phyloP scores from a whole-genome alignment of 2,329 filamentous ascomycete genomes.

The Alternaria brassicicola region DNA sequence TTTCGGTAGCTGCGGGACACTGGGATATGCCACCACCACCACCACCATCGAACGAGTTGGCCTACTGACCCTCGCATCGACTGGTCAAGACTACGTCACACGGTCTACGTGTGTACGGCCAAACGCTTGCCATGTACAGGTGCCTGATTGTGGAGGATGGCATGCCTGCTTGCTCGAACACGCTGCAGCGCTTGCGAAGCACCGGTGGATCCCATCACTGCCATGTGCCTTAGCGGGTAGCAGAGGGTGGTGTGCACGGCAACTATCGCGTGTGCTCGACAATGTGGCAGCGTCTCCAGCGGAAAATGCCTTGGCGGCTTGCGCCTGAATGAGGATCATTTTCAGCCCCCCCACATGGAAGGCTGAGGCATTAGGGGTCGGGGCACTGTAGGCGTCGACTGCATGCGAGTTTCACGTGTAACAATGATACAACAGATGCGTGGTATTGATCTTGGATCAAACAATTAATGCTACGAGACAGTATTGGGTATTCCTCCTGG shows the following conservation, averaged over 20 bases:
- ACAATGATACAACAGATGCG: not conserved
- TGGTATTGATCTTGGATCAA: slow-evolving; percentile 24
- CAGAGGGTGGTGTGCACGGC: slow-evolving; percentile 16
- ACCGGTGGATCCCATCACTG: slow-evolving; percentile 1
- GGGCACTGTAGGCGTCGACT: not conserved
- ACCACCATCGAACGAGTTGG: not conserved
- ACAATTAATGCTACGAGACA: slow-evolving; percentile 27
- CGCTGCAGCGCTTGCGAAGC: slow-evolving; percentile 6
- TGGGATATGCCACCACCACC: slow-evolving; percentile 13
- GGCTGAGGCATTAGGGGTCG: not conserved
- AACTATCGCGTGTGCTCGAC: slow-evolving; percentile 5
- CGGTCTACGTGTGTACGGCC: slow-evolving; percentile 1
- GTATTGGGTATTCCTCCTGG: slow-evolving; percentile 32
- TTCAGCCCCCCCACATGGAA: not conserved
- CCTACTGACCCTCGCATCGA: slow-evolving; percentile 12
- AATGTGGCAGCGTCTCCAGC: not conserved
- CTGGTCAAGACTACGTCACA: slow-evolving; percentile 21
- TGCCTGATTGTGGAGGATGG: slow-evolving; percentile 15
- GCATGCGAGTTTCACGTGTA: slow-evolving; percentile 15
- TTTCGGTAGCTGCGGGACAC: slow-evolving; percentile 19
- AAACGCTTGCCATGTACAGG: slow-evolving; percentile 5
- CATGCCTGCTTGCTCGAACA: slow-evolving; percentile 2
- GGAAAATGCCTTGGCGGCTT: not conserved
- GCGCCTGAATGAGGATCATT: not conserved
- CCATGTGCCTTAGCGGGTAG: slow-evolving; percentile 9